A percentile compares a stretch with the other conserved stretches of the same genome.
Conservation (phyloP, 1,139 yeast genomes). For the Kluyveromyces marxianus region DNA sequence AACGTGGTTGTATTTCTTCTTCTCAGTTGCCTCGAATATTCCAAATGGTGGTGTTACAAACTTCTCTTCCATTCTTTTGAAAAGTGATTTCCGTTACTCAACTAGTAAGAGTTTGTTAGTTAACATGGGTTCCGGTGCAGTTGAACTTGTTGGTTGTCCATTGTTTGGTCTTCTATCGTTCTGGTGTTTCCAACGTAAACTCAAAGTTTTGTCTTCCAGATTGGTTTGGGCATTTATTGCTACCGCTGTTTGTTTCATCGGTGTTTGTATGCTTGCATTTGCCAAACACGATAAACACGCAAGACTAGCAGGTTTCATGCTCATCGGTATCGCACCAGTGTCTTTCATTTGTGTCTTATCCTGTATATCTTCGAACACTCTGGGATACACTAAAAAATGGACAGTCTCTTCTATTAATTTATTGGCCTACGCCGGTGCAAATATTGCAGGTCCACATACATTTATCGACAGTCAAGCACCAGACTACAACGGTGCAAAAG, state of each 20-base stretch:
- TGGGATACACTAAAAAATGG: constrained; percentile 28
- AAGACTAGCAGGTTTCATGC: constrained; percentile 37
- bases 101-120: constrained; percentile 34
- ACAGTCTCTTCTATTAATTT: constrained; percentile 13
- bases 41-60: constrained; percentile 21
- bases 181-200: constrained; percentile 31
- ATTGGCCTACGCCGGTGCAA: constrained; percentile 33
- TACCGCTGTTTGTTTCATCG: constrained; percentile 32
- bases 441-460: constrained; percentile 59
- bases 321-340: constrained; percentile 26
- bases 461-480: constrained; percentile 48
- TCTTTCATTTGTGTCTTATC: constrained; percentile 28
- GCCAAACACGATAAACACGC: constrained; percentile 28
- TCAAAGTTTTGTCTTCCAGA: constrained; percentile 30
- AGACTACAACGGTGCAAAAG: constrained; percentile 30
- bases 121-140: constrained; percentile 32
- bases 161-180: constrained; percentile 22
- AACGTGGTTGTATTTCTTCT: constrained; percentile 40
- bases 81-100: constrained; percentile 31
- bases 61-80: constrained; percentile 30
- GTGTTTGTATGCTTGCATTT: constrained; percentile 41
- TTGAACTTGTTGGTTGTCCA: constrained; percentile 34
- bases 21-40: constrained; percentile 28
- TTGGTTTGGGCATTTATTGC: constrained; percentile 36
- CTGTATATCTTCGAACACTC: constrained; percentile 21